Conservation (phyloP, 2,329 filamentous ascomycete species). For the Chrysoporthe cubensis region DNA sequence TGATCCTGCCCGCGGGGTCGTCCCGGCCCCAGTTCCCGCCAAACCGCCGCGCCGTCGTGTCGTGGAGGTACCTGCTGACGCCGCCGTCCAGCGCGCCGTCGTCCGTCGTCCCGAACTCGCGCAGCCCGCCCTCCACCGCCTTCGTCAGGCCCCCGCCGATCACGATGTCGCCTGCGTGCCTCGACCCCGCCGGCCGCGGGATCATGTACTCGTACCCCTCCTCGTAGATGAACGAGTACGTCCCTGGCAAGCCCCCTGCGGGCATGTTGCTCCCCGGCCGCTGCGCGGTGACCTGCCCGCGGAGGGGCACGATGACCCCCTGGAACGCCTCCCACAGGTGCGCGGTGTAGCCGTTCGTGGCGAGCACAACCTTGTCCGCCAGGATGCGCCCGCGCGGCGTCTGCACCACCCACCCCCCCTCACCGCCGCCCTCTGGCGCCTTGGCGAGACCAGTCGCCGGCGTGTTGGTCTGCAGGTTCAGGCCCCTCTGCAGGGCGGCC, state of each 20-base stretch:
- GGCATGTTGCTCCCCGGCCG: constrained; percentile 42
- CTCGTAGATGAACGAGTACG: constrained; percentile 65
- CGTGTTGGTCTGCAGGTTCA: constrained; percentile 59
- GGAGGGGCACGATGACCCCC: constrained; percentile 52
- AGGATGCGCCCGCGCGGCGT: constrained; percentile 48
- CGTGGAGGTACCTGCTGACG: constrained; percentile 52
- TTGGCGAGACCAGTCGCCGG: constrained; percentile 40
- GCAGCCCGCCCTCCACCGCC: constrained; percentile 45
- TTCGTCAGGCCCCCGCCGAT: constrained; percentile 62
- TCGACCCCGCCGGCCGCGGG: constrained; percentile 52
- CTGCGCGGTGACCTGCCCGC: constrained; percentile 55
- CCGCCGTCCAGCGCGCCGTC: constrained; percentile 55
- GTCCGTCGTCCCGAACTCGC: constrained; percentile 59
- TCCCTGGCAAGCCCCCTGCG: constrained; percentile 46
- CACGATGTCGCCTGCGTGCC: constrained; percentile 55
- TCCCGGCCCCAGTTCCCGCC: constrained; percentile 55
- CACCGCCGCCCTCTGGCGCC: constrained; percentile 27
- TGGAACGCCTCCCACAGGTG: constrained; percentile 48
- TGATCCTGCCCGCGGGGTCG: constrained; percentile 44
- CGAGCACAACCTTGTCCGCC: constrained; percentile 51
- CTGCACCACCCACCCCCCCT: constrained; percentile 42
- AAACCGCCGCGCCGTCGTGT: constrained; percentile 53
- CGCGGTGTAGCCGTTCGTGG: constrained; percentile 59
- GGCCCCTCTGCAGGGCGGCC: constrained; percentile 45
- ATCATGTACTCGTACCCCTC: constrained; percentile 71